phyloP scores from a whole-genome alignment of 2,329 filamentous ascomycete genomes.

The Microdochium nivale region DNA sequence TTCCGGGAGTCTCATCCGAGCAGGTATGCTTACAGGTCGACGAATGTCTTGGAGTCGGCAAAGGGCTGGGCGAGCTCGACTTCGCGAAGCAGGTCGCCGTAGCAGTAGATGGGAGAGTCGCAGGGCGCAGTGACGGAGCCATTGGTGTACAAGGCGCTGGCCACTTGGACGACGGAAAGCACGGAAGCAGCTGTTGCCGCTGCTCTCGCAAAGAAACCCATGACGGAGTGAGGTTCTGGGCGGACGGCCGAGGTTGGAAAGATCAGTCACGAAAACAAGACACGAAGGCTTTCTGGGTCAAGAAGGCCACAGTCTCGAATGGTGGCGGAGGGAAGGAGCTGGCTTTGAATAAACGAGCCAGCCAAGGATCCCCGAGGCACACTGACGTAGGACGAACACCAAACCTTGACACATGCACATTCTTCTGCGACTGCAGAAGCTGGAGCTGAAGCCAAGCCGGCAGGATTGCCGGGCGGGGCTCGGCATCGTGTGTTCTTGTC shows the following conservation, averaged over 20 bases:
- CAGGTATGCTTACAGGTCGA: conserved; percentile 47
- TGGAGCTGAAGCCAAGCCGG: too few species aligned
- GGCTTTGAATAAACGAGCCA: too few species aligned
- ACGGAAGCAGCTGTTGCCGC: neutral
- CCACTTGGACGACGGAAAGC: conserved; percentile 6
- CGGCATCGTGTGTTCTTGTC: too few species aligned
- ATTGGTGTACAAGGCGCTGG: conserved; percentile 45
- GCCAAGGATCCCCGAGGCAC: too few species aligned
- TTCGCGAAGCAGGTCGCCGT: conserved; percentile 52
- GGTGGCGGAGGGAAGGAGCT: too few species aligned
- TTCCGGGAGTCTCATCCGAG: too few species aligned
- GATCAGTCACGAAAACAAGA: neutral
- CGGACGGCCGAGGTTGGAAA: neutral
- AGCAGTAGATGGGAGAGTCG: conserved; percentile 60
- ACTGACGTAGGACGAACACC: too few species aligned
- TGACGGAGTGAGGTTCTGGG: neutral
- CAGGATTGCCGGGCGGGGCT: too few species aligned
- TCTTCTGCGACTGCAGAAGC: too few species aligned
- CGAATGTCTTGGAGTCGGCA: conserved; percentile 61
- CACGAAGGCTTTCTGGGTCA: neutral
- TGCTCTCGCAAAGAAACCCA: neutral
- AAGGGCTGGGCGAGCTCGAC: conserved; percentile 58
- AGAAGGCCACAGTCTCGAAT: neutral
- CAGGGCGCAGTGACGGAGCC: conserved; percentile 55
- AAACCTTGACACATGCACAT: too few species aligned